Conservation (phyloP, 129 eudicot genomes). For the Logfia minima region DNA sequence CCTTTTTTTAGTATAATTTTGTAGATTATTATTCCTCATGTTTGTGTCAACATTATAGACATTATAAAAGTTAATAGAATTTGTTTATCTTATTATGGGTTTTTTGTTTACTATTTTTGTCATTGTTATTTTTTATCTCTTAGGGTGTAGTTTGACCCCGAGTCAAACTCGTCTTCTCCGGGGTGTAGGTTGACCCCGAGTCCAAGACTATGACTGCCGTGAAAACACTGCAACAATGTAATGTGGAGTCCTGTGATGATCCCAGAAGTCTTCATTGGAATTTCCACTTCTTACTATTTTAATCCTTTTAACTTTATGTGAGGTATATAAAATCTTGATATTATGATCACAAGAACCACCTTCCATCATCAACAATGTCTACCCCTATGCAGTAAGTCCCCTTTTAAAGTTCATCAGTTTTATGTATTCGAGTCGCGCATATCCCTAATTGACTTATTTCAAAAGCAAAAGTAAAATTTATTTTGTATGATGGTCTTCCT, state of each 20-base stretch:
- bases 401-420: background rate
- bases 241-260: conserved; percentile 4
- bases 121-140: background rate
- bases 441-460: background rate
- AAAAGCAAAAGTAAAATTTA: background rate
- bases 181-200: background rate
- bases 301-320: background rate
- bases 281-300: background rate
- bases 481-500: background rate
- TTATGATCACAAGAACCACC: conserved; percentile 26
- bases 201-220: conserved; percentile 3
- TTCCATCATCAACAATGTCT: conserved; percentile 40
- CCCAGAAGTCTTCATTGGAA: conserved; percentile 26
- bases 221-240: background rate
- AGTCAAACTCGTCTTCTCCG: background rate
- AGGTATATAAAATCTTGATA: conserved; percentile 14
- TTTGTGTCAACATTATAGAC: background rate
- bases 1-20: background rate
- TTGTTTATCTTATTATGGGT: background rate
- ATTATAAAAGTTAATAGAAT: background rate
- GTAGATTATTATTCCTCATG: background rate
- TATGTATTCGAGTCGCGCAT: background rate
- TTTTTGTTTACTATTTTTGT: background rate
- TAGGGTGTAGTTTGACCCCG: background rate
- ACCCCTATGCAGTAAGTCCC: conserved; percentile 45